Conservation (phyloP, 805 yeast genomes). For the Wickerhamiella allomyrinae region DNA sequence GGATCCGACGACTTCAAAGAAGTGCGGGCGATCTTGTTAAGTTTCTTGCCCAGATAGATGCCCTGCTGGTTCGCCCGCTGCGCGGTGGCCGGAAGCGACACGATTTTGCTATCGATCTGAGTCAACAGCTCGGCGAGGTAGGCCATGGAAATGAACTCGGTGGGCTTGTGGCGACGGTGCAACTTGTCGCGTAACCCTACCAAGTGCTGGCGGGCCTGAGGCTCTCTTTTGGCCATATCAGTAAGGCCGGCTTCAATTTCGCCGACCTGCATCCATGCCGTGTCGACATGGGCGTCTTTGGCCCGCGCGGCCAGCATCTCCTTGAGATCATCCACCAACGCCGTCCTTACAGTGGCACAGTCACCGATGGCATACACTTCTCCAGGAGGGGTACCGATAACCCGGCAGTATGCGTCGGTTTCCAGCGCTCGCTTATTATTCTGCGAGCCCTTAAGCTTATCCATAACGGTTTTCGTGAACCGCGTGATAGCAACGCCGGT, state of each 20-base stretch:
- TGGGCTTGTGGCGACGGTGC: slow-evolving; percentile 11
- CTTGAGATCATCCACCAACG: slow-evolving; percentile 41
- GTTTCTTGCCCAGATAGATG: slow-evolving; percentile 45
- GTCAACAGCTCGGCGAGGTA: slow-evolving; percentile 38
- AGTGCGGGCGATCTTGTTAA: slow-evolving; percentile 34
- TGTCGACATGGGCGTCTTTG: slow-evolving; percentile 30
- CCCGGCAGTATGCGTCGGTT: slow-evolving; percentile 59
- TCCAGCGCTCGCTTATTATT: slow-evolving; percentile 57
- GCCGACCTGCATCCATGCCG: slow-evolving; percentile 12
- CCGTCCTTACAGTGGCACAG: slow-evolving; percentile 52
- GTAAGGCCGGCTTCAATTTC: slow-evolving; percentile 10
- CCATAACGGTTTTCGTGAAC: slow-evolving; percentile 41
- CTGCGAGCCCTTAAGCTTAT: slow-evolving; percentile 35
- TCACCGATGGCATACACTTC: slow-evolving; percentile 63
- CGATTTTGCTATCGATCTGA: slow-evolving; percentile 46
- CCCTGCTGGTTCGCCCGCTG: slow-evolving; percentile 67
- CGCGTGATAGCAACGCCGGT: slow-evolving; percentile 62
- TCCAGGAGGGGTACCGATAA: slow-evolving; percentile 51
- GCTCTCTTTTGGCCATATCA: slow-evolving; percentile 13
- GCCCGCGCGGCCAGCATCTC: slow-evolving; percentile 32
- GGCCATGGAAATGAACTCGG: slow-evolving; percentile 29
- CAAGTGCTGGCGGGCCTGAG: slow-evolving; percentile 17
- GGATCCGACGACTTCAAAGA: slow-evolving; percentile 23
- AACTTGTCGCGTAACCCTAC: slow-evolving; percentile 14
- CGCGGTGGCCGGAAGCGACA: slow-evolving; percentile 60